Base-by-base conservation (phyloP, 2,329 filamentous ascomycete species). In the Cryphonectria japonica region DNA sequence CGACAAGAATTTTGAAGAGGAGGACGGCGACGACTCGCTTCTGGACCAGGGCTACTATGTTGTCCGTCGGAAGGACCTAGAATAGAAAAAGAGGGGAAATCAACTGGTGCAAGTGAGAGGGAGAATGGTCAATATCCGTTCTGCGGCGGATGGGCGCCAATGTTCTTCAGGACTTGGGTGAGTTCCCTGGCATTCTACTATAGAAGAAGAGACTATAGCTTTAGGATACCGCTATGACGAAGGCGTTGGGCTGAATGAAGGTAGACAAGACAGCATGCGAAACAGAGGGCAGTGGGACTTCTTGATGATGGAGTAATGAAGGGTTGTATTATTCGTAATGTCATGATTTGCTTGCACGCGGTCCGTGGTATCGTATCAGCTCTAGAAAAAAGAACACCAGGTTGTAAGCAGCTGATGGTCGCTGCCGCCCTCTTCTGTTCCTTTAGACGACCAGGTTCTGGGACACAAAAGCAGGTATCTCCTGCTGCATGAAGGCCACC, bases 401-500 rank as follows among this genome's bases (percentile, higher is more conserved):
- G 2, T 26, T 26, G 26, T 41, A 7, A 29, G 19, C 9, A 37
- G 16, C 34, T 8, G 43, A 34, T 59, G 37, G 9, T 22, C 41
- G 34, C 29, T 39, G 8, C 37, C 37, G 37, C 11, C 1, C 14
- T 5, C 14, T 46, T 41, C 19, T 19, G 29, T 9, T 52, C 46
- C 75, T 39, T 34, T 1, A 74, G 66, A 71, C 69, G 73, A 65
- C 70, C 71, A 71, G 67, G 41, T 64, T 74, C 29, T 73, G 71
- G 29, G 71, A 75, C 32, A 74, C 74, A 5, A 50, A 80, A 75
- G 85, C 92, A 32, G 96, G 94, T 80, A 95, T 94, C 78, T 93
- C 89, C 74, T 89, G 89, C 79, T 96, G 92, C 75, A 98, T 86
- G 75, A 91, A 88, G 60, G 93, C 94, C 22, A 93, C 93, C 73